Percentiles rank a stretch among this genome's conserved stretches.
These are phyloP conservation scores for Hemileccinum rubropunctum DNA, from an alignment of 768 basidiomycete genomes.

Conservation along the genomic window DNA sequence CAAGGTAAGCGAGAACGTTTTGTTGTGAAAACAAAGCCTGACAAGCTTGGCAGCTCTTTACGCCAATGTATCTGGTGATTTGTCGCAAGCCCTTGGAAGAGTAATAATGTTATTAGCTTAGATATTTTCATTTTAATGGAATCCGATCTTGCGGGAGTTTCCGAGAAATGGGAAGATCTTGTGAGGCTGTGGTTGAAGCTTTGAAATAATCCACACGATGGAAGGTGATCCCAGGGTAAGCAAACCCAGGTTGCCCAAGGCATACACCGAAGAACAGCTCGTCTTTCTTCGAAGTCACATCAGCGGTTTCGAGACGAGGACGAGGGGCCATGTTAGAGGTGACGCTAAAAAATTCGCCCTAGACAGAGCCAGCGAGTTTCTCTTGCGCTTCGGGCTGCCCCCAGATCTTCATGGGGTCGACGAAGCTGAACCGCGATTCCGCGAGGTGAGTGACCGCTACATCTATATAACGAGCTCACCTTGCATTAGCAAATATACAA, in stretches of 20 bases:
- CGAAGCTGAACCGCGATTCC: slow-evolving; percentile 58
- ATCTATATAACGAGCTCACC: neutral
- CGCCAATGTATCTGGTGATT: slow-evolving; percentile 80
- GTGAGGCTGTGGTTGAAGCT: slow-evolving; percentile 19
- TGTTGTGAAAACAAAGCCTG: neutral
- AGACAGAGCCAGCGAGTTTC: slow-evolving; percentile 60
- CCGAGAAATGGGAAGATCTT: slow-evolving; percentile 12
- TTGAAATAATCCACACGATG: slow-evolving; percentile 28
- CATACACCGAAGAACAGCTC: slow-evolving; percentile 63
- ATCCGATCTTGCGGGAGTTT: slow-evolving; percentile 29
- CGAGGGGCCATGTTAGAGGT: slow-evolving; percentile 57
- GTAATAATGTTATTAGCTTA: neutral
- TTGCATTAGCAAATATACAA: slow-evolving; percentile 57
- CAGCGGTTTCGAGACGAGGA: slow-evolving; percentile 56
- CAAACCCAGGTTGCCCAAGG: slow-evolving; percentile 63
- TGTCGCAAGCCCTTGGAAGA: slow-evolving; percentile 46
- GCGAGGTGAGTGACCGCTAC: slow-evolving; percentile 42
- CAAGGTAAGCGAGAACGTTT: slow-evolving; percentile 52
- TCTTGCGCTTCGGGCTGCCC: slow-evolving; percentile 55
- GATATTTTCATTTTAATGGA: slow-evolving; percentile 11
- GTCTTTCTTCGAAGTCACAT: slow-evolving; percentile 52
- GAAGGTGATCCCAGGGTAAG: slow-evolving; percentile 60
- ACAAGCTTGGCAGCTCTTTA: slow-evolving; percentile 61
- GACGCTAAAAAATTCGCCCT: slow-evolving; percentile 71
- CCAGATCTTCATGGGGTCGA: slow-evolving; percentile 51